Percentiles rank a stretch among this genome's conserved stretches.
These are phyloP conservation scores for Diaporthe amygdali DNA, from an alignment of 2,329 filamentous ascomycete species.

Conservation along the genomic window DNA sequence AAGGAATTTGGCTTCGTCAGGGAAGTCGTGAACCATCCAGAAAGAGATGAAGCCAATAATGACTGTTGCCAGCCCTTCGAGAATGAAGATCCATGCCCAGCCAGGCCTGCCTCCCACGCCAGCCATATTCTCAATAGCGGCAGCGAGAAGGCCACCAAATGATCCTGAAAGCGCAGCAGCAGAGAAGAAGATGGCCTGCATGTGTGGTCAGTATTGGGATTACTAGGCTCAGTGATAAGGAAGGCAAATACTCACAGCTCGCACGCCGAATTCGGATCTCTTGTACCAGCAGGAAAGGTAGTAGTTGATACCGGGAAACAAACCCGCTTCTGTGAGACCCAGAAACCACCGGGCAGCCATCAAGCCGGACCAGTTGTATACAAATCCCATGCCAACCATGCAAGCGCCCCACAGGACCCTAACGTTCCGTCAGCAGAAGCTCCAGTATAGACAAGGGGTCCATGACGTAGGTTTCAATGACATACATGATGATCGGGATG, in stretches of 20 bases:
- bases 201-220: background rate
- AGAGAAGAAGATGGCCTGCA: constrained; percentile 75
- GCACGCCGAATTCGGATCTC: constrained; percentile 74
- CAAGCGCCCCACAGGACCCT: constrained; percentile 69
- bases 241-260: constrained; percentile 43
- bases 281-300: constrained; percentile 84
- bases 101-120: constrained; percentile 58
- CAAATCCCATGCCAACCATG: constrained; percentile 74
- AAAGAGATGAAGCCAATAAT: constrained; percentile 68
- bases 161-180: constrained; percentile 78
- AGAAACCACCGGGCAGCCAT: constrained; percentile 75
- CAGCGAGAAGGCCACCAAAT: constrained; percentile 73
- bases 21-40: constrained; percentile 81
- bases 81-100: constrained; percentile 69
- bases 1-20: constrained; percentile 74
- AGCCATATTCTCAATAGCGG: constrained; percentile 70
- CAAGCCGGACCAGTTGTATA: constrained; percentile 66
- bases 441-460: background rate
- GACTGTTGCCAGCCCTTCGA: constrained; percentile 72
- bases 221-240: background rate
- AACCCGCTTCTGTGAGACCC: constrained; percentile 74
- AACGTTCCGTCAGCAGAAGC: background rate
- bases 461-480: constrained; percentile 26
- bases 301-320: constrained; percentile 73
- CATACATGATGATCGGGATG: constrained; percentile 80